Conservation (phyloP, 441 rosid species). For the Flueggea neowawraea region DNA sequence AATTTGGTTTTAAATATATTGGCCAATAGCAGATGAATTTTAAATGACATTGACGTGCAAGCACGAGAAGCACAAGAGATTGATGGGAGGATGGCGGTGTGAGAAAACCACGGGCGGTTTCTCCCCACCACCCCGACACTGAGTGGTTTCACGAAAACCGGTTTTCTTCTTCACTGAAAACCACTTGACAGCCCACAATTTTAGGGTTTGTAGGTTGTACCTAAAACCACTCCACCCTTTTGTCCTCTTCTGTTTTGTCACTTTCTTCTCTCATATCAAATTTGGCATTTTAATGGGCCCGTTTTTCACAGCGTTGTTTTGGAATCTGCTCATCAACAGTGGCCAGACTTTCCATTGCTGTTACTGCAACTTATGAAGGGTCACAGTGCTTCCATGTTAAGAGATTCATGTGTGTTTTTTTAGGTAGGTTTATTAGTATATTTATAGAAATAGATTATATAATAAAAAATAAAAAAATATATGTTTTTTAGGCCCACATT, state of each 20-base stretch:
- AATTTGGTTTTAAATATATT: too few relatives aligned
- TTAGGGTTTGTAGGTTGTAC: slow-evolving; percentile 13
- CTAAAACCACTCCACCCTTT: slow-evolving; percentile 7
- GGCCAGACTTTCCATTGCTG: too few relatives aligned
- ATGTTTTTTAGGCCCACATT: too few relatives aligned
- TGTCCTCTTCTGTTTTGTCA: slow-evolving; percentile 30
- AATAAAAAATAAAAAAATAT: not conserved
- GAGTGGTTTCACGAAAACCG: slow-evolving; percentile 33
- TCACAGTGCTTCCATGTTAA: too few relatives aligned
- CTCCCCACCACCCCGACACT: slow-evolving; percentile 49
- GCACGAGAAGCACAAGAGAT: slow-evolving; percentile 22
- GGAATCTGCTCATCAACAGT: too few relatives aligned
- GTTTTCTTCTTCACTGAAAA: slow-evolving; percentile 7
- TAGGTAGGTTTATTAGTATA: too few relatives aligned
- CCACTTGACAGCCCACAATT: slow-evolving; percentile 35
- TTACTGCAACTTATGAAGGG: too few relatives aligned
- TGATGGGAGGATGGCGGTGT: slow-evolving; percentile 13
- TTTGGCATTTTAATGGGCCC: too few relatives aligned
- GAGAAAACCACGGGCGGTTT: slow-evolving; percentile 55
- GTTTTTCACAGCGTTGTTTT: too few relatives aligned
- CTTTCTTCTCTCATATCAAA: slow-evolving; percentile 1
- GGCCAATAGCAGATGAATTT: not conserved
- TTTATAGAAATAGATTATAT: too few relatives aligned
- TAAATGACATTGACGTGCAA: slow-evolving; percentile 25
- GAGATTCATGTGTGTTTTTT: too few relatives aligned